Evolutionary conservation across 345 rosid genomes (phyloP), one percentile per base, ranked within the genome.

Genomic region (Eucalyptus sp.): DNA sequence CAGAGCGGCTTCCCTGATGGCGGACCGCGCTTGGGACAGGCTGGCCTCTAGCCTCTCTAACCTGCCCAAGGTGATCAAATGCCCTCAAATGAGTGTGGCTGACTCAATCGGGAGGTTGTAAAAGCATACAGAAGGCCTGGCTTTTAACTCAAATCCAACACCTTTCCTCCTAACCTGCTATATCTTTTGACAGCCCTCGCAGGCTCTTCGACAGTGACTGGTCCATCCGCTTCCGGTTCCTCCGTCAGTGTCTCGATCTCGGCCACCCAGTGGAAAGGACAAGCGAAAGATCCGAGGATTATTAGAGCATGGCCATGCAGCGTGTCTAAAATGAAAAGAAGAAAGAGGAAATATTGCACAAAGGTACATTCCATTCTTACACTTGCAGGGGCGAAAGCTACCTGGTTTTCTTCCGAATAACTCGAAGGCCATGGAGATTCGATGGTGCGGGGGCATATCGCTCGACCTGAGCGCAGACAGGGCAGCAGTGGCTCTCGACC

Each of bases 1-100:
- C 17, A 43, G 89, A 52, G 92, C 89, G 50, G 92, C 93, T 88
- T 90, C 89, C 92, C 91, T 89, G 22, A 93, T 93, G 86, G 89
- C 87, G 20, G 90, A 71, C 52, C 94, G 86, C 5, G 86, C 93
- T 50, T 71, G 88, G 33, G 86, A 91, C 46, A 93, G 44, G 33
- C 89, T 54, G 33, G 90, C 90, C 88, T 91, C 94, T 9, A 90
- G 50, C 87, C 86, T 91, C 88, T 87, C 80, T 37, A 17, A 68
- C 86, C 56, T 90, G 68, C 88, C 87, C 56, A 80, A 68, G 52
- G 60, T 86, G 13, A 86, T 86, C 58, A 44, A 83, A 83, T 86
- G 27, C 79, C 20, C 41, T n/a, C 37, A 66, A n/a, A 66, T 31
- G 12, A 66, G 79, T 66, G 43, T 14, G 79, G 31, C 43, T 15